A percentile compares a stretch with the other conserved stretches of the same genome.
Conservation (phyloP, 1,284 basidiomycete species). For the Ganoderma multipileum region DNA sequence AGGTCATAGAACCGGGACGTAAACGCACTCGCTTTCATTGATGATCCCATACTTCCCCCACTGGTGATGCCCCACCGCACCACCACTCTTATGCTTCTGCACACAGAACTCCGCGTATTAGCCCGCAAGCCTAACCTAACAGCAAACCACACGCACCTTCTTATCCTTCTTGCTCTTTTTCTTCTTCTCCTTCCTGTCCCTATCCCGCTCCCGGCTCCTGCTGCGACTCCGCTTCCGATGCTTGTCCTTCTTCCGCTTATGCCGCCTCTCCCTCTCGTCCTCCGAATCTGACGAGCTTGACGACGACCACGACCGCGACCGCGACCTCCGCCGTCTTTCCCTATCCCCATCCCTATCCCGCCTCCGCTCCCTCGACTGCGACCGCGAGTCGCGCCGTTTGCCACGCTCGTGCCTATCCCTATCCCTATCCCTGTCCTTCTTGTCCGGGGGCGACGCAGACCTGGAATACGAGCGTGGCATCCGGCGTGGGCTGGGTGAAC, state of each 20-base stretch:
- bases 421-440: constrained; percentile 15
- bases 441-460: constrained; percentile 4
- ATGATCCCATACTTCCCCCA: constrained; percentile 93
- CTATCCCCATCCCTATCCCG: constrained; percentile 33
- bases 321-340: constrained; percentile 37
- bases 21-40: constrained; percentile 78
- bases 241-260: constrained; percentile 49
- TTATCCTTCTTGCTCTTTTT: constrained; percentile 75
- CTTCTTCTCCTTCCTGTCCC: constrained; percentile 59
- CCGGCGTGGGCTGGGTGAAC: constrained; percentile 12
- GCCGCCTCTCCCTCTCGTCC: constrained; percentile 48
- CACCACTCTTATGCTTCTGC: constrained; percentile 64
- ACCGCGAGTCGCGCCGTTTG: constrained; percentile 34
- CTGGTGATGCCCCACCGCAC: constrained; percentile 58
- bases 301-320: constrained; percentile 32
- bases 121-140: no score
- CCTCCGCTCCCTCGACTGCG: constrained; percentile 33
- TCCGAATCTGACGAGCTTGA: constrained; percentile 47
- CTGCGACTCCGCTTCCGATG: constrained; percentile 48
- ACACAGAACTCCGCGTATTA: no score
- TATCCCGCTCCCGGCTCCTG: constrained; percentile 54
- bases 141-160: constrained; percentile 50
- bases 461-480: constrained; percentile 6
- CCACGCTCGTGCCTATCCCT: constrained; percentile 11
- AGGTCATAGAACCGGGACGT: not conserved